These are phyloP conservation scores for Tagetes erecta DNA, from an alignment of 129 eudicot species.

Conservation along the genomic window DNA sequence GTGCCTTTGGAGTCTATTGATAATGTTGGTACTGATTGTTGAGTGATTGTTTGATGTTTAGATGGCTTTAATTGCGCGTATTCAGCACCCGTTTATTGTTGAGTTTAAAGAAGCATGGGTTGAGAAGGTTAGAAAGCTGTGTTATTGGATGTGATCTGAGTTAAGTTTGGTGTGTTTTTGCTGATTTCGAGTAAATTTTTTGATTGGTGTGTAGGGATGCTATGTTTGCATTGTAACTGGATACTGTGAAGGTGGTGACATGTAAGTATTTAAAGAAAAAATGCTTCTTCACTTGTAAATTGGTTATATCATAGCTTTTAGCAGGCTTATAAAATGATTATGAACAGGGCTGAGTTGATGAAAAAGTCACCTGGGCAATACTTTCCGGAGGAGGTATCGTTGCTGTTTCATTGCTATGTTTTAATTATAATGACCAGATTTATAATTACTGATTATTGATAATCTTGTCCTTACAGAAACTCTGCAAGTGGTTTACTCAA, in stretches of 20 bases:
- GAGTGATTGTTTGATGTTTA: constrained; percentile 34
- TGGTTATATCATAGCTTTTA: neutral
- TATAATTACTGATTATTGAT: constrained; percentile 12
- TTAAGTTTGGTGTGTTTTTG: neutral
- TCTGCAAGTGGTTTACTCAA: constrained; percentile 95
- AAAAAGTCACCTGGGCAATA: constrained; percentile 72
- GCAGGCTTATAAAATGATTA: constrained; percentile 21
- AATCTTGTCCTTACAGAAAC: constrained; percentile 53
- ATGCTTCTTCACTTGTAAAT: neutral
- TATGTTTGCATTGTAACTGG: constrained; percentile 98
- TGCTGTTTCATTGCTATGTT: constrained; percentile 10
- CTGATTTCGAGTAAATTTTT: neutral
- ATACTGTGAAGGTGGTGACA: constrained; percentile 98
- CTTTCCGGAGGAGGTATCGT: constrained; percentile 87
- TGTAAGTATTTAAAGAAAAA: constrained; percentile 55
- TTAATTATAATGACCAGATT: constrained; percentile 1
- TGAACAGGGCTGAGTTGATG: constrained; percentile 90
- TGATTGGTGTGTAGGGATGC: constrained; percentile 62
- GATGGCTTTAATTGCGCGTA: constrained; percentile 97
- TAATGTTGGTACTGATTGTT: neutral
- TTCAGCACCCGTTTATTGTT: constrained; percentile 93
- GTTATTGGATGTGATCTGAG: constrained; percentile 9
- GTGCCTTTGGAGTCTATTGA: no score
- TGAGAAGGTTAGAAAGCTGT: constrained; percentile 68
- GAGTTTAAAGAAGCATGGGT: constrained; percentile 99